Evolutionary conservation across 163 green algal genomes (phyloP).

Genomic region (Chlorella variabilis): DNA sequence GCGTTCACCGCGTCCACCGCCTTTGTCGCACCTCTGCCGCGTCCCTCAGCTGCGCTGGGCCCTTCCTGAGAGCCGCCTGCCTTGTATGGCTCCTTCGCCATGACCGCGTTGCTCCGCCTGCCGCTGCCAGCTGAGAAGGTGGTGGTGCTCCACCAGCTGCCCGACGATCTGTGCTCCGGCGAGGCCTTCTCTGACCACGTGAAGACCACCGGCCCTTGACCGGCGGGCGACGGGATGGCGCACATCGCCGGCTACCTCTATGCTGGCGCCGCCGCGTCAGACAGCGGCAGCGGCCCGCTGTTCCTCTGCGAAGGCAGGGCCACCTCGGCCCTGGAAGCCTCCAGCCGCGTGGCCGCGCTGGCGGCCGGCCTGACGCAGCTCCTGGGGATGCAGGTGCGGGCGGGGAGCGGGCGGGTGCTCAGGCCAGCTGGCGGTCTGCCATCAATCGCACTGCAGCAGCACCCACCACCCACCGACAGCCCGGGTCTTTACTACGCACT

Average conservation of each 20-base stretch:
- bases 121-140: background rate
- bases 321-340: slow-evolving; percentile 16
- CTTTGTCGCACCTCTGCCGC: too few relatives aligned
- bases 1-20: too few relatives aligned
- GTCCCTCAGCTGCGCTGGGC: too few relatives aligned
- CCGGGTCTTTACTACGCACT: too few relatives aligned
- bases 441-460: too few relatives aligned
- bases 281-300: background rate
- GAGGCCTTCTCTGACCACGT: slow-evolving; percentile 4
- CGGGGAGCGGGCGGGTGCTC: background rate
- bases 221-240: background rate
- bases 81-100: too few relatives aligned
- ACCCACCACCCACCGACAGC: too few relatives aligned
- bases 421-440: too few relatives aligned
- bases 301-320: slow-evolving; percentile 33
- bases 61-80: too few relatives aligned
- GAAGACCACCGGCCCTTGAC: background rate
- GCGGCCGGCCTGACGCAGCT: slow-evolving; percentile 18
- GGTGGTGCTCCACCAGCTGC: background rate
- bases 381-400: slow-evolving; percentile 9
- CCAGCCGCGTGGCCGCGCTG: slow-evolving; percentile 38
- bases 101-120: background rate
- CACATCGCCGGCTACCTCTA: slow-evolving; percentile 31
- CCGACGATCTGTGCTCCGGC: background rate
- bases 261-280: background rate